Conservation (phyloP, 139 green algal species). For the Chlorella sp. region DNA sequence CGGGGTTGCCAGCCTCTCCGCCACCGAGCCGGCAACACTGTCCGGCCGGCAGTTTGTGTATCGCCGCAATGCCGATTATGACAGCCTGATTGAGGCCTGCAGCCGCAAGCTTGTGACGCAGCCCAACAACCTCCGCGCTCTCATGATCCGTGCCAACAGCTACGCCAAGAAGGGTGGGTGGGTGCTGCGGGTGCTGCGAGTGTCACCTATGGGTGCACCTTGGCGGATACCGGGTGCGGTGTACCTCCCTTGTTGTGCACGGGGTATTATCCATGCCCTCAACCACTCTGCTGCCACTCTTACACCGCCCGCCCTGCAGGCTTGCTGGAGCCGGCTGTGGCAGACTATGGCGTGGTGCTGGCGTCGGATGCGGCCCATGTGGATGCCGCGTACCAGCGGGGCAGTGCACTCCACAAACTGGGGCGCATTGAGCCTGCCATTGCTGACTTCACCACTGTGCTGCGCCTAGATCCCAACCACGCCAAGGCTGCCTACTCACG, state of each 20-base stretch:
- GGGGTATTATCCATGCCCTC: no score
- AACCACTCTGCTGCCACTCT: neutral
- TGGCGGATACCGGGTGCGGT: no score
- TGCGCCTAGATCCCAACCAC: slow-evolving; percentile 74
- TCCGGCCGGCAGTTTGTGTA: slow-evolving; percentile 1
- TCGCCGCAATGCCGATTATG: slow-evolving; percentile 48
- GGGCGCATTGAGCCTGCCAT: slow-evolving; percentile 70
- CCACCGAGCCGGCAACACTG: no score
- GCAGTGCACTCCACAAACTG: slow-evolving; percentile 61
- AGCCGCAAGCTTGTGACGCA: slow-evolving; percentile 53
- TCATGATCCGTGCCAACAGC: slow-evolving; percentile 66
- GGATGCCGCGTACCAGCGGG: slow-evolving; percentile 77
- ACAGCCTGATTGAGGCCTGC: slow-evolving; percentile 65
- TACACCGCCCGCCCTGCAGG: neutral
- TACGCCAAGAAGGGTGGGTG: slow-evolving; percentile 69
- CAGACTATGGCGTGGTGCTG: slow-evolving; percentile 62
- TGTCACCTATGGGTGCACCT: no score
- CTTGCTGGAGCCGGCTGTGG: slow-evolving; percentile 31
- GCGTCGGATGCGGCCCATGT: slow-evolving; percentile 57
- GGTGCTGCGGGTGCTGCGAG: neutral
- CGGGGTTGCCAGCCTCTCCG: no score
- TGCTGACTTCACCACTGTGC: slow-evolving; percentile 61
- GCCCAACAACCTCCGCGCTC: slow-evolving; percentile 55
- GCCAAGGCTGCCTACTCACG: slow-evolving; percentile 79
- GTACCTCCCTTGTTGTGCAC: no score